These are phyloP conservation scores for Clonostachys sp. DNA, from an alignment of 2,329 filamentous ascomycete species.

Conservation along the genomic window DNA sequence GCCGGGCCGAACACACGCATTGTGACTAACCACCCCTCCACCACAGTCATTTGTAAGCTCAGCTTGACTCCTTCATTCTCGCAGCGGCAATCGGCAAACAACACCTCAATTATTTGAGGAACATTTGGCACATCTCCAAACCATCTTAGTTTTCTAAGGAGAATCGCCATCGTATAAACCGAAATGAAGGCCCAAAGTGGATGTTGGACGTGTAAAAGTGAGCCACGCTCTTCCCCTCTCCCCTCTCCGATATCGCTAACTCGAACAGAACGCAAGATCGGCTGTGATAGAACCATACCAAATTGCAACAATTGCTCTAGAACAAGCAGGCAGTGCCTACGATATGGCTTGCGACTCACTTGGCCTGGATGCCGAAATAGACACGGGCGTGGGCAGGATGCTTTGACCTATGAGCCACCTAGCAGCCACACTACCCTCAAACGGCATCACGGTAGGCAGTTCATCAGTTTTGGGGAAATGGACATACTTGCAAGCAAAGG, in stretches of 20 bases:
- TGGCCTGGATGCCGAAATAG: conserved; percentile 24
- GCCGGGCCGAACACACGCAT: too few relatives aligned
- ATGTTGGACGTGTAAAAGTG: conserved; percentile 11
- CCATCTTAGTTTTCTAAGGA: rapidly evolving
- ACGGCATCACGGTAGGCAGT: conserved; percentile 13
- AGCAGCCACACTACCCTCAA: too few relatives aligned
- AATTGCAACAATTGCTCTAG: conserved; percentile 36
- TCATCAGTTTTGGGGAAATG: conserved; percentile 29
- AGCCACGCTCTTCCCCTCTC: background rate
- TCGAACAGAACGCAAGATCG: conserved; percentile 36
- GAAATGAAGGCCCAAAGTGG: background rate
- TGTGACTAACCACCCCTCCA: too few relatives aligned
- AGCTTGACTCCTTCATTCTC: too few relatives aligned
- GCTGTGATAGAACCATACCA: conserved; percentile 37
- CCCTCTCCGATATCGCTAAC: background rate
- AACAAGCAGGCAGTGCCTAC: conserved; percentile 32
- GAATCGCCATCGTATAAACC: too few relatives aligned
- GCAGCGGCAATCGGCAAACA: too few relatives aligned
- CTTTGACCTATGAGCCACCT: conserved; percentile 3
- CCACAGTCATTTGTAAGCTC: too few relatives aligned
- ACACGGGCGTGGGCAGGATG: conserved; percentile 29
- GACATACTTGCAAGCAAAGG: conserved; percentile 16
- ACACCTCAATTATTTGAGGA: too few relatives aligned
- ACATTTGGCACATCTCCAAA: too few relatives aligned
- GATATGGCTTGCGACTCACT: conserved; percentile 37